These are phyloP conservation scores for Xerophyta viscosa DNA, from an alignment of 106 monocot genomes.

Conservation along the genomic window DNA sequence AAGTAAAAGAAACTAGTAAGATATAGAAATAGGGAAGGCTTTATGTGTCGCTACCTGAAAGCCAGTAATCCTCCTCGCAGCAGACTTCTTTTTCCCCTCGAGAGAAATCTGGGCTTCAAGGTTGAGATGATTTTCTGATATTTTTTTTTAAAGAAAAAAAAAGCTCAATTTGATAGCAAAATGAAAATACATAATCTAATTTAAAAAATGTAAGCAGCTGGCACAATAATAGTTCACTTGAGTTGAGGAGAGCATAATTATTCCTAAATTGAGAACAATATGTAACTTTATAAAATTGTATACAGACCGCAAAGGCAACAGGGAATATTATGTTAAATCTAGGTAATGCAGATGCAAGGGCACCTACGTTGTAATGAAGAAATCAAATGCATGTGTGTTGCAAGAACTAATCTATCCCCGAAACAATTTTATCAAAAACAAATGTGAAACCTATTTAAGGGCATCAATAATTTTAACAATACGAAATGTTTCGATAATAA, in stretches of 20 bases:
- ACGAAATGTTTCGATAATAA: too few species aligned
- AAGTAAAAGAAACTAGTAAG: background rate
- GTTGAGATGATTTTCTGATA: conserved; percentile 14
- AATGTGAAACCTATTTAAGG: too few species aligned
- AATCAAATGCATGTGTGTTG: too few species aligned
- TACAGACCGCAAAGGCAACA: too few species aligned
- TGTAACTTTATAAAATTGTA: too few species aligned
- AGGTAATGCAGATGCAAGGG: too few species aligned
- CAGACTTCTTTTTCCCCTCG: conserved; percentile 15
- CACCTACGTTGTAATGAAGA: too few species aligned
- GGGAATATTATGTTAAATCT: too few species aligned
- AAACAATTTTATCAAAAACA: too few species aligned
- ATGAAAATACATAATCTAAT: background rate
- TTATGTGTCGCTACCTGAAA: conserved; percentile 8
- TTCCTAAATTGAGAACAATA: too few species aligned
- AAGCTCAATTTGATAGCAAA: background rate
- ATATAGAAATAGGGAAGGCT: background rate
- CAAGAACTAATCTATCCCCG: too few species aligned
- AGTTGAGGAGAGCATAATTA: background rate
- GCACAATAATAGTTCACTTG: background rate
- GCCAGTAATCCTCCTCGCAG: conserved; percentile 13
- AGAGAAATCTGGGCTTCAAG: conserved; percentile 8
- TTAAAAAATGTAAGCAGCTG: background rate
- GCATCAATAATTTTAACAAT: too few species aligned
- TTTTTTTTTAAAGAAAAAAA: background rate